Base-by-base conservation (phyloP, 306 rosid genomes). In the Clitoria ternatea region DNA sequence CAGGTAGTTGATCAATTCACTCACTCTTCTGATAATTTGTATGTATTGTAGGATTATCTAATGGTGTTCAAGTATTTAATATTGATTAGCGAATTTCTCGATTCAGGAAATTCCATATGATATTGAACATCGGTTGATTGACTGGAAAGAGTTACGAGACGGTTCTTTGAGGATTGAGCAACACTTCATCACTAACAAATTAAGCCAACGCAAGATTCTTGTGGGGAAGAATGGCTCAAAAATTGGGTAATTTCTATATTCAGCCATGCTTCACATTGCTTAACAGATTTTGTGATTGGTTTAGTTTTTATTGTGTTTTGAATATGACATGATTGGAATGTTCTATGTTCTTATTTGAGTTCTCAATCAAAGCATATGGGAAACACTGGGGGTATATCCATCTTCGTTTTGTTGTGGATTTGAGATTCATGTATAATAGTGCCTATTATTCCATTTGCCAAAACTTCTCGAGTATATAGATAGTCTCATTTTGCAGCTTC, bases 91-190 rank as follows among this genome's bases (percentile, higher is more conserved):
- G 18, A 30, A 20, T 50, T 73, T 72, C 66, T 59, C 59, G 1
- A 74, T 76, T 72, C 83, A 94, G 99, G 97, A 94, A 91, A 87
- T 94, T 61, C 97, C 99, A 2, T 94, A 94, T 18, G 86, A 81
- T 53, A 76, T 94, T 50, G 91, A 91, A 61, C 99, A 94, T 59
- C 90, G 92, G 20, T 79, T 94, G 84, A 70, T 91, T 7, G 99
- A 75, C 57, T 91, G 97, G 99, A 94, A 91, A 83, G 97, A 94
- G 83, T 73, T 94, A 68, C 87, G 96, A 67, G 82, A 94, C 36
- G 99, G 97, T 50, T 89, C 99, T 67, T 80, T 94, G 73, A 87
- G 97, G 84, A 89, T 94, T 57, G 99, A 94, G 75, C 99, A 94
- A 48, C 96, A 90, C 80, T 83, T 94, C 22, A 74, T 91, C 60